A percentile compares a stretch with the other conserved stretches of the same genome.
These are phyloP conservation scores for Casuarina glauca DNA, from an alignment of 306 rosid species.

Conservation along the genomic window DNA sequence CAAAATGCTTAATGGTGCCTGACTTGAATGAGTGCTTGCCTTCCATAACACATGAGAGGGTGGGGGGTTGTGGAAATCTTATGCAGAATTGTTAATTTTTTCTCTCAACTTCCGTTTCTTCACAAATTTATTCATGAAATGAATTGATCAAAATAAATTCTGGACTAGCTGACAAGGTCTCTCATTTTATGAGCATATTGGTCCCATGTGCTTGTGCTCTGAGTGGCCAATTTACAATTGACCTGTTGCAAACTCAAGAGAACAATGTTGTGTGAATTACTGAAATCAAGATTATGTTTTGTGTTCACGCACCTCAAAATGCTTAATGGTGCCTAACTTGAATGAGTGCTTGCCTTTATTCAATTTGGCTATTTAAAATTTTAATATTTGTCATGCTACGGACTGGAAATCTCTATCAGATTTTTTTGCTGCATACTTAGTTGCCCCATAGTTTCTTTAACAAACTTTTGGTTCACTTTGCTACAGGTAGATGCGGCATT, in stretches of 20 bases:
- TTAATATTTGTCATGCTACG: neutral
- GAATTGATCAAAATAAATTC: neutral
- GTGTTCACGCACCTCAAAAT: neutral
- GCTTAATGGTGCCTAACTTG: neutral
- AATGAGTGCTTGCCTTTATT: constrained; percentile 1
- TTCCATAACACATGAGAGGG: neutral
- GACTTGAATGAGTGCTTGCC: no score
- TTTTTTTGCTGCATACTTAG: constrained; percentile 12
- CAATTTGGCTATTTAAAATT: constrained; percentile 13
- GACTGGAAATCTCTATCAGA: constrained; percentile 5
- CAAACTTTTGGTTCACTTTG: constrained; percentile 26
- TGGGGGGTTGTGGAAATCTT: neutral
- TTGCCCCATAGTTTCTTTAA: constrained; percentile 13
- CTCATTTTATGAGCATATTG: neutral
- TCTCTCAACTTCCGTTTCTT: neutral
- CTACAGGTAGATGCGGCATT: constrained; percentile 93
- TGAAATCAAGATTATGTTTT: constrained; percentile 2
- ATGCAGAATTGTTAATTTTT: neutral
- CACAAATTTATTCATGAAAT: neutral
- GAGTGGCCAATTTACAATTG: neutral
- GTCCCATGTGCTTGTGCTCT: neutral
- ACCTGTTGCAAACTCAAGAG: neutral
- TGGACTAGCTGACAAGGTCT: neutral
- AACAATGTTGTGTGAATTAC: neutral
- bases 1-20: no score